A percentile compares a stretch with the other conserved stretches of the same genome.
Conservation (phyloP, 148 eudicot genomes). For the Arbutus unedo region DNA sequence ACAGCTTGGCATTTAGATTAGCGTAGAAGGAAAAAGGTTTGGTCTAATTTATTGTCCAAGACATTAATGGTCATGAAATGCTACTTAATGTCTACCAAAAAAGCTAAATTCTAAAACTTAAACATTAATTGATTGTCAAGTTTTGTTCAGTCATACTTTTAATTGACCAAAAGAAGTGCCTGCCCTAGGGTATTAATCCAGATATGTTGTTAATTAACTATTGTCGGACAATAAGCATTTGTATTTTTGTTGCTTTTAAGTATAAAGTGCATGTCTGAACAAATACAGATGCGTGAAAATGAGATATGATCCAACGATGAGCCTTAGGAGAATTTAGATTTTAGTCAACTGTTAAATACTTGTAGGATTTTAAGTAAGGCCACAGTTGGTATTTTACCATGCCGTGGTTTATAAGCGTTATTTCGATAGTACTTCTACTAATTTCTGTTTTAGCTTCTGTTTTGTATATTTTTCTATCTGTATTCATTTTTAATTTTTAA, state of each 20-base stretch:
- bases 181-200: neutral
- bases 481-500: neutral
- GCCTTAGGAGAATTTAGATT: neutral
- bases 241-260: neutral
- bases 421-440: neutral
- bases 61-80: neutral
- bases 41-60: neutral
- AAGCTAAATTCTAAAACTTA: neutral
- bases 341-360: neutral
- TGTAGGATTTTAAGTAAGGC: neutral
- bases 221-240: neutral
- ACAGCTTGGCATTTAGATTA: no score
- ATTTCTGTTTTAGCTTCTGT: neutral
- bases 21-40: neutral
- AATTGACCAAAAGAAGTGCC: neutral
- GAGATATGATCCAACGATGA: conserved; percentile 2
- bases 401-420: neutral
- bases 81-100: neutral
- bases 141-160: neutral
- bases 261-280: neutral
- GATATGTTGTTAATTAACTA: neutral
- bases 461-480: neutral
- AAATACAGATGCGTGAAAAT: neutral
- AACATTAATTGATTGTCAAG: neutral
- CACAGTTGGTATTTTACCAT: neutral